Evolutionary conservation across 805 yeast genomes (phyloP).

Genomic region (Saccharomyces paradoxus): DNA sequence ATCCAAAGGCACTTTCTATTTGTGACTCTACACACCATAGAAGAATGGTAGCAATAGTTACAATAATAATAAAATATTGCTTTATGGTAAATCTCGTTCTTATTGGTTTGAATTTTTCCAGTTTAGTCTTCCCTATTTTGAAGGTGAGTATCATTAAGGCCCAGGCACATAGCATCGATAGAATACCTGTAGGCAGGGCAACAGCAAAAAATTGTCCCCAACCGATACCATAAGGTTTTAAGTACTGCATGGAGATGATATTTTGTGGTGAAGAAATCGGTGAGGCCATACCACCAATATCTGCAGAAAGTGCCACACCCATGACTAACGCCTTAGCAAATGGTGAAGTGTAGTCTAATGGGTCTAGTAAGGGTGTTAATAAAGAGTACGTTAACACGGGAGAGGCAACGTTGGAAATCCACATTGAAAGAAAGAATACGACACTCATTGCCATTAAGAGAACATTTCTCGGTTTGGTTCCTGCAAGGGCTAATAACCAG

Average conservation of each 20-base stretch:
- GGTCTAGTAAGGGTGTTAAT: constrained; percentile 75
- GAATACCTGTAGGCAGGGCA: constrained; percentile 69
- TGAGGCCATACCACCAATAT: constrained; percentile 92
- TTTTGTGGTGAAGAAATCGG: constrained; percentile 97
- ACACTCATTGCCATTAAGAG: constrained; percentile 75
- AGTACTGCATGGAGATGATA: constrained; percentile 75
- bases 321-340: constrained; percentile 77
- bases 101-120: constrained; percentile 42
- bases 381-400: constrained; percentile 87
- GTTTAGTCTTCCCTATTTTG: constrained; percentile 40
- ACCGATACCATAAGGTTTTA: constrained; percentile 54
- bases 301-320: constrained; percentile 87
- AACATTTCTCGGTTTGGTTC: constrained; percentile 73
- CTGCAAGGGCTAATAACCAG: constrained; percentile 66
- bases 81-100: constrained; percentile 56
- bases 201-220: constrained; percentile 94
- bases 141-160: constrained; percentile 50
- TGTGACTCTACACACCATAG: constrained; percentile 85
- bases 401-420: constrained; percentile 95
- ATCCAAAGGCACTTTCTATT: constrained; percentile 68
- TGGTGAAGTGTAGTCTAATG: constrained; percentile 66
- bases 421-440: constrained; percentile 79
- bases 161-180: constrained; percentile 64
- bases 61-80: constrained; percentile 69
- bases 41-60: constrained; percentile 63